Evolutionary conservation across 306 rosid species (phyloP), one percentile per base, ranked within the genome.

Genomic region (Sechiopsis laciniata): DNA sequence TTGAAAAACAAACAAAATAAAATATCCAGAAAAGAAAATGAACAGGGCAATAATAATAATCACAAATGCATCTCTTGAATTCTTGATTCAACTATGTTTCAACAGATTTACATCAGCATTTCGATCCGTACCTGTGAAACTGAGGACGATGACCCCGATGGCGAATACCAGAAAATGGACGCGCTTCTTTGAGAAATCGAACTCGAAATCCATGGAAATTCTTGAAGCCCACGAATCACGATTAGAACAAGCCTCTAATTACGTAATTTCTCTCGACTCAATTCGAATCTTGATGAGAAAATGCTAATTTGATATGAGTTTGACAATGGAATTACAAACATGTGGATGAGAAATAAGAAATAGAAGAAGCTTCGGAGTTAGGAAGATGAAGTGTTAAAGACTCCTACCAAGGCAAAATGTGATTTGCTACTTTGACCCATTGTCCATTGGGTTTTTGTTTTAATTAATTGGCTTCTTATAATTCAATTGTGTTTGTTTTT

Each of bases 111-210:
- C 10, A 35, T 9, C 45, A 32, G 37, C 2, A 32, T 2, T 29
- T 14, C 48, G 61, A 24, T 72, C 64, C 45, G 74, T 77, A 91
- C 99, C 99, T 60, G 88, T 78, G 72, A 91, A 82, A 80, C 95
- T 86, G 83, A 94, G 95, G 82, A 59, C 82, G 76, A 88, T 55
- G 81, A 89, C 74, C 77, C 83, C 87, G 55, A 75, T 78, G 37
- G 83, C 35, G 74, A 79, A 66, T 10, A 77, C 21, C 75, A 89
- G 78, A 24, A 88, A 26, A 32, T 73, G 96, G 74, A 84, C 60
- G 45, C 45, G 45, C 45, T 37, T 37, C 76, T 78, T 86, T 79
- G 76, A 83, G 57, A 88, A 86, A 59, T 60, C 68, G 56, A 88
- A 86, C 3, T 59, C 67, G 53, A 75, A 75, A 89, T 86, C 86